Evolutionary conservation across 2,329 filamentous ascomycete genomes (phyloP), one percentile per base, ranked within the genome.

Genomic region (Pseudopyrenochaeta lycopersici): DNA sequence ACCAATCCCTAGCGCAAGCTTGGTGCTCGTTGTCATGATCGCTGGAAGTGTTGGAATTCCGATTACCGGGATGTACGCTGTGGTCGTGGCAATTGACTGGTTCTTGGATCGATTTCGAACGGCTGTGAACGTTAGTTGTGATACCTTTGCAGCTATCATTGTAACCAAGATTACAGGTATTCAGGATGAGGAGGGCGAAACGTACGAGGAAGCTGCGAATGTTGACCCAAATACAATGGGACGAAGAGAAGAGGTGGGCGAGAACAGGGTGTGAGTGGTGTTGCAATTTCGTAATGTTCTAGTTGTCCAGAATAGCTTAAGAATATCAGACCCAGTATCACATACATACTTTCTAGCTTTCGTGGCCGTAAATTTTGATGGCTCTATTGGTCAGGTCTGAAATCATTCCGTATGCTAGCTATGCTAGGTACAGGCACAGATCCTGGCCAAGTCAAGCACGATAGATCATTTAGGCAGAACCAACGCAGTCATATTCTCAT

Each of bases 51-150:
- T 83, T 46, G 73, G 77, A 12, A 75, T 84, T 1, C 74, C 76
- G 1, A 66, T 82, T 30, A 82, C 79, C 0, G 77, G 74, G 15
- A 82, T 83, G 80, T 83, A 80, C 57, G 81, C 78, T 18, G 80
- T 84, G 35, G 80, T 84, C 12, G 77, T 83, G 2, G 81, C 81
- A 20, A 83, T 84, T 39, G 82, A 84, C 57, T 84, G 81, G 82
- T 79, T 84, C 66, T 72, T 84, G n/a, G 82, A 84, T 67, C 79
- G 82, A 23, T 84, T 84, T 76, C 75, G 82, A 12, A 84, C 82
- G 0, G 77, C 78, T 3, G 64, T 79, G 48, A 84, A 84, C 54
- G 81, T 84, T 38, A 79, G 75, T 31, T 80, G 80, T n/a, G 82
- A 84, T 63, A 55, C 82, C 1, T 83, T 78, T 50, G 80, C 78